Conservation (phyloP, 2,329 filamentous ascomycete genomes). For the Metarhizium anisopliae region DNA sequence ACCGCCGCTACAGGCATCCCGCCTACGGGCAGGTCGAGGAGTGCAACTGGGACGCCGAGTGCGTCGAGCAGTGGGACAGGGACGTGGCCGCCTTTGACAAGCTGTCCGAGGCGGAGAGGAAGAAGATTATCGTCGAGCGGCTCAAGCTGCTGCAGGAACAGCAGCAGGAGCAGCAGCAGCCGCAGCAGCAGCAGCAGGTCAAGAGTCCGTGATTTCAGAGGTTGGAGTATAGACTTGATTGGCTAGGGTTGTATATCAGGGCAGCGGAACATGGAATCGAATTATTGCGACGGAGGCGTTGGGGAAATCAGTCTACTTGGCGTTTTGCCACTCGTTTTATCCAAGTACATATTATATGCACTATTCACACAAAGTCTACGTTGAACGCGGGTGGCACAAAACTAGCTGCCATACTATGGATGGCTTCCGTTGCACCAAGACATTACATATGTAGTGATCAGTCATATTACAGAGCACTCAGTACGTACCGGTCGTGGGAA, state of each 20-base stretch:
- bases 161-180: neutral
- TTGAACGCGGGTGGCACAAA: too few relatives aligned
- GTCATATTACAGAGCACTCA: too few relatives aligned
- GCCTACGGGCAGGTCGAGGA: slow-evolving; percentile 61
- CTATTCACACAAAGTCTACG: neutral
- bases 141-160: slow-evolving; percentile 3
- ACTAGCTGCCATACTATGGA: too few relatives aligned
- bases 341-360: neutral
- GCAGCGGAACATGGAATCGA: neutral
- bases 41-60: slow-evolving; percentile 61
- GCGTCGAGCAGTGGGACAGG: slow-evolving; percentile 56
- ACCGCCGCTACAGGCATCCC: slow-evolving; percentile 59
- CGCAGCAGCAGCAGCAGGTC: neutral
- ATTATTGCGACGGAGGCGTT: neutral
- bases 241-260: neutral
- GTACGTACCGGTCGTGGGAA: too few relatives aligned
- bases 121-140: slow-evolving; percentile 32
- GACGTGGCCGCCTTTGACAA: slow-evolving; percentile 52
- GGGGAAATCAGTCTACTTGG: neutral
- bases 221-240: neutral
- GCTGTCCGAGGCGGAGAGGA: slow-evolving; percentile 50
- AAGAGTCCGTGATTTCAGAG: neutral
- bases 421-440: too few relatives aligned
- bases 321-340: too few relatives aligned
- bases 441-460: too few relatives aligned